Base-by-base conservation (phyloP, 2,329 filamentous ascomycete species). In the Ceratocystis colombiana region DNA sequence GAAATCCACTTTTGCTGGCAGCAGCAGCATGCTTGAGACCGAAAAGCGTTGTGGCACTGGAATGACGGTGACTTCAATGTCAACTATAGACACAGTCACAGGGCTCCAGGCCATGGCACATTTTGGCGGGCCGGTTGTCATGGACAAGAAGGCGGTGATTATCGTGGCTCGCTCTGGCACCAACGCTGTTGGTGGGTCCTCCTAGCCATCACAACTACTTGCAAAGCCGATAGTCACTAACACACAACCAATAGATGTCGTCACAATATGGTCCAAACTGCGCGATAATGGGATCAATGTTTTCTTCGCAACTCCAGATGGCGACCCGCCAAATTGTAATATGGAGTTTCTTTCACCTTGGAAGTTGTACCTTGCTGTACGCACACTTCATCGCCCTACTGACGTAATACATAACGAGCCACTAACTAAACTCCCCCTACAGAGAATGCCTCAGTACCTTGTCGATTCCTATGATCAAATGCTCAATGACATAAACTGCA, bases 391-490 rank as follows among this genome's bases (percentile, higher is more conserved):
- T 30, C 17, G 17, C 15, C 53, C 8, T 12, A 15, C 12, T 41
- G 10, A 41, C 37, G 37, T 41, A 41, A 5, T 41, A 41, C 10
- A 41, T 12, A 41, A 1, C 10, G 10, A 41, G 10, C 10, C 8
- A 41, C 37, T 41, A 41, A 10, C 33, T 59, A 45, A 65, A 22
- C 15, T 17, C 10, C 25, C 6, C n/a, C 20, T n/a, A 12, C 12
- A 68, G 66, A 61, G 66, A 37, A n/a, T 65, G n/a, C 66, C 66
- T 2, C 64, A 68, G 20, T 65, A 65, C 30, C 66, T 68, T 4
- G 30, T 41, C 12, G 22, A 44, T n/a, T 45, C 59, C 46, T 68
- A 68, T 10, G 57, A 50, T 17, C 57, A 63, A 41, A 68, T 68
- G 66, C 37, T 50, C 6, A 28, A 28, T 10, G 64, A 66, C 33